Conservation (phyloP, 2,329 filamentous ascomycete genomes). For the Lizonia empirigonia region DNA sequence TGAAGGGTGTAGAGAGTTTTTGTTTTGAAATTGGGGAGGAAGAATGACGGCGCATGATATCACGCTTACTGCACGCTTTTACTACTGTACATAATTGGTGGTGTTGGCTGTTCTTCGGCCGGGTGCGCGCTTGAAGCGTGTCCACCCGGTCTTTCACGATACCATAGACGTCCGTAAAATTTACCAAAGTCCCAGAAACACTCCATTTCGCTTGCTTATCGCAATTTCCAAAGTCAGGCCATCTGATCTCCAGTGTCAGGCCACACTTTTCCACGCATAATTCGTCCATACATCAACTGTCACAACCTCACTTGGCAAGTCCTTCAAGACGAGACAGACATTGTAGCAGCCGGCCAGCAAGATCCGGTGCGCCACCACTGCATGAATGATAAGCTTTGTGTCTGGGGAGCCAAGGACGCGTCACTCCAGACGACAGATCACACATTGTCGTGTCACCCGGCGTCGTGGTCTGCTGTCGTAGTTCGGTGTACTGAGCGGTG, state of each 20-base stretch:
- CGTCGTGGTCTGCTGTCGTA: too few relatives aligned
- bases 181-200: neutral
- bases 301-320: neutral
- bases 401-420: slow-evolving; percentile 6
- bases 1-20: neutral
- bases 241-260: slow-evolving; percentile 1
- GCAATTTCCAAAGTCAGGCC: neutral
- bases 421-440: neutral
- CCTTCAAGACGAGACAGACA: neutral
- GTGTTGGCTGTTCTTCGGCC: neutral
- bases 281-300: neutral
- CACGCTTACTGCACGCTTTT: slow-evolving; percentile 8
- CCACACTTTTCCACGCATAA: slow-evolving; percentile 2
- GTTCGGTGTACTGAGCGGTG: too few relatives aligned
- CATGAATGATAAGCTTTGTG: slow-evolving; percentile 7
- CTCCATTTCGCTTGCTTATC: neutral
- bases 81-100: slow-evolving; percentile 14
- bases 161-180: slow-evolving; percentile 1
- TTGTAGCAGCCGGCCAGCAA: neutral
- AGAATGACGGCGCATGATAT: slow-evolving; percentile 1
- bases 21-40: neutral
- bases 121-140: slow-evolving; percentile 4
- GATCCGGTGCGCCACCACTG: slow-evolving; percentile 3
- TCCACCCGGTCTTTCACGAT: slow-evolving; percentile 4
- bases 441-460: too few relatives aligned